Conservation (phyloP, 2,329 filamentous ascomycete genomes). For the Fusarium circinatum region DNA sequence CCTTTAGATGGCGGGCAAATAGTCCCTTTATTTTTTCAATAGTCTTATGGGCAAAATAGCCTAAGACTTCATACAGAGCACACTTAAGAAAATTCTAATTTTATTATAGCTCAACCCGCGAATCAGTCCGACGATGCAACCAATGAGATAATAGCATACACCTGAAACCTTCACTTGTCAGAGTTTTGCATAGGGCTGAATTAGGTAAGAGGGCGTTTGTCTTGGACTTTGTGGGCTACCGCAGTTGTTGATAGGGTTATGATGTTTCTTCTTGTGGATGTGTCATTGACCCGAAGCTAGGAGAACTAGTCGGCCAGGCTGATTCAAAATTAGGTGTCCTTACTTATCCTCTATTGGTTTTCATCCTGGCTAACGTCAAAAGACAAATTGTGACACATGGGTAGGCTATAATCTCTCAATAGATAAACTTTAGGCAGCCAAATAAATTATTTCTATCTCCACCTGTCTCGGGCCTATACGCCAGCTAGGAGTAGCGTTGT, state of each 20-base stretch:
- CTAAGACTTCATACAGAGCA: accelerated
- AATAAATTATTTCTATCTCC: neutral
- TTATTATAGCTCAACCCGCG: accelerated
- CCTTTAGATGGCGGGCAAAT: accelerated
- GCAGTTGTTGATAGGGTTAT: neutral
- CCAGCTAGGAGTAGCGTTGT: neutral
- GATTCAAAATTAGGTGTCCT: too few species aligned
- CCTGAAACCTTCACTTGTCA: neutral
- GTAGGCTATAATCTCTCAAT: neutral
- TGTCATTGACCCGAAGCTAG: neutral
- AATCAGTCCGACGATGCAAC: neutral
- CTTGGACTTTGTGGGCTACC: too few species aligned
- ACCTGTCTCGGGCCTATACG: neutral
- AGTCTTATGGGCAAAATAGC: accelerated
- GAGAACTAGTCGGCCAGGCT: neutral
- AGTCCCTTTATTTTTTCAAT: accelerated
- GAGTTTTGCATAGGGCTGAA: neutral
- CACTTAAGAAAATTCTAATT: neutral
- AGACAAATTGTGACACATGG: neutral
- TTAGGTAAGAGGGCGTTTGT: accelerated
- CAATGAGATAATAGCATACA: neutral
- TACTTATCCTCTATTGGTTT: accelerated
- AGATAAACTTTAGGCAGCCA: neutral
- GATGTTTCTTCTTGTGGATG: accelerated
- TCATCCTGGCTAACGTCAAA: accelerated